phyloP scores from a whole-genome alignment of 1,139 yeast species.

The Taphrina pruni region DNA sequence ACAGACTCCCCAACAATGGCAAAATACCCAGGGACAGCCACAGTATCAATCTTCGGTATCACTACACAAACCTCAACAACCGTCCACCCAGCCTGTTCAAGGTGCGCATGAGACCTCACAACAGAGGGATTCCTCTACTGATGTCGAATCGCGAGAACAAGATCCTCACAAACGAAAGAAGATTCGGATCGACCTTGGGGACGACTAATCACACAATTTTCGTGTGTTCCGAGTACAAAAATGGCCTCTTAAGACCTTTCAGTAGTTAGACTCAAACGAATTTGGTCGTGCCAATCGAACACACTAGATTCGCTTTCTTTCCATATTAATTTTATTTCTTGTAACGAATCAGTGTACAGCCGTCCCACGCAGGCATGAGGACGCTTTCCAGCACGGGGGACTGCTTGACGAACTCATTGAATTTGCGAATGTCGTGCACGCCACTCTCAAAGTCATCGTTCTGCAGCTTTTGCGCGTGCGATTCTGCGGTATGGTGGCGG shows the following conservation, averaged over 20 bases:
- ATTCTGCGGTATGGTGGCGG: constrained; percentile 23
- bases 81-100: background rate
- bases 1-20: background rate
- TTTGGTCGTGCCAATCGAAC: background rate
- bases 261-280: too few relatives aligned
- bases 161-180: constrained; percentile 8
- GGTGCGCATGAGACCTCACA: background rate
- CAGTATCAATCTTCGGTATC: background rate
- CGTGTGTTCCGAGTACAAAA: background rate
- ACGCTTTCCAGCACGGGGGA: constrained; percentile 8
- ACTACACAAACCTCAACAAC: background rate
- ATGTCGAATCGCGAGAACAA: background rate
- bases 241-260: background rate
- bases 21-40: background rate
- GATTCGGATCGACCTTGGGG: constrained; percentile 7
- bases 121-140: constrained; percentile 3
- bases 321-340: background rate
- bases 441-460: constrained; percentile 28
- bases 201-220: background rate
- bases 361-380: constrained; percentile 33
- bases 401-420: constrained; percentile 26
- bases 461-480: constrained; percentile 20
- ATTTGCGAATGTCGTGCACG: constrained; percentile 25
- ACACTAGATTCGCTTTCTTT: background rate
- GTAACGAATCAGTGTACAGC: constrained; percentile 31